Evolutionary conservation across 1,284 basidiomycete genomes (phyloP).

Genomic region (Melampsora americana): DNA sequence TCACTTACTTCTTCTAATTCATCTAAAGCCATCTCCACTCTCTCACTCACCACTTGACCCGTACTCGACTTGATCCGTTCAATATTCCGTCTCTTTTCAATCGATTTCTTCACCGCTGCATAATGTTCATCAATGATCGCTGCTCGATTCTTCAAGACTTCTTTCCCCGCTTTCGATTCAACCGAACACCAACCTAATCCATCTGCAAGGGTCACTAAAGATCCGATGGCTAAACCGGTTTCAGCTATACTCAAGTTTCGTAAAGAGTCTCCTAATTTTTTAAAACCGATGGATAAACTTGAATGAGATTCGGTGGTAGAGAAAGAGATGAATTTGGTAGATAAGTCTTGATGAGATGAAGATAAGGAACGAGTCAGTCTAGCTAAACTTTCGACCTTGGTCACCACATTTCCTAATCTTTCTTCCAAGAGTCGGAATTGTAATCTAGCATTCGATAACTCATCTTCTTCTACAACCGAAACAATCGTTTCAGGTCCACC

Average conservation of each 20-base stretch:
- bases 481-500: conserved; percentile 24
- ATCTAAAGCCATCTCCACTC: conserved; percentile 85
- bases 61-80: conserved; percentile 84
- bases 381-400: conserved; percentile 76
- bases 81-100: conserved; percentile 81
- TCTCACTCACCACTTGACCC: conserved; percentile 71
- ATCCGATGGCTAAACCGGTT: conserved; percentile 60
- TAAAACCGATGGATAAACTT: conserved; percentile 71
- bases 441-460: conserved; percentile 36
- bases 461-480: conserved; percentile 40
- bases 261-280: conserved; percentile 75
- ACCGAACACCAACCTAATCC: conserved; percentile 86
- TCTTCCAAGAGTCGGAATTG: conserved; percentile 62
- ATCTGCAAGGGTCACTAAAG: conserved; percentile 86
- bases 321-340: conserved; percentile 75
- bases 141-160: conserved; percentile 46
- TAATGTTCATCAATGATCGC: conserved; percentile 86
- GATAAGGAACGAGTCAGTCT: conserved; percentile 57
- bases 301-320: conserved; percentile 81
- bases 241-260: conserved; percentile 19
- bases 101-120: conserved; percentile 79
- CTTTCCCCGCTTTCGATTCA: conserved; percentile 84
- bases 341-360: conserved; percentile 45
- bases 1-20: conserved; percentile 80
- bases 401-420: conserved; percentile 81